Conservation (phyloP, 768 basidiomycete species). For the Phlebiopsis flavidoalba region DNA sequence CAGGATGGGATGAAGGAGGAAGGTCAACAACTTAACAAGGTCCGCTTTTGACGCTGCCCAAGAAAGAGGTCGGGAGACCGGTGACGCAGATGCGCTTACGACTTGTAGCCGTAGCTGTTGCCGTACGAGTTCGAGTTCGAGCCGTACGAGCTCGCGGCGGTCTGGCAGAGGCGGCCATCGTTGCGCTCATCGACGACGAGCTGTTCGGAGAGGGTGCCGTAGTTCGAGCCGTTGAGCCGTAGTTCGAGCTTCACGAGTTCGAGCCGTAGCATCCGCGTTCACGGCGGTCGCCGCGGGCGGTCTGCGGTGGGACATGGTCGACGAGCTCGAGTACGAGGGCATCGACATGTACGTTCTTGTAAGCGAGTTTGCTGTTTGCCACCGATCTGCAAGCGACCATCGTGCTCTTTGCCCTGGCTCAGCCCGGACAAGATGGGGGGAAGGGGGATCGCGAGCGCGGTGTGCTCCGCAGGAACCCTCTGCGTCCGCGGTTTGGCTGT, state of each 20-base stretch:
- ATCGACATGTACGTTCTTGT: conserved; percentile 33
- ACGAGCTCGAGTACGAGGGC: conserved; percentile 14
- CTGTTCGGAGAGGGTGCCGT: background rate
- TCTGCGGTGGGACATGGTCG: conserved; percentile 2
- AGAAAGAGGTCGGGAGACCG: background rate
- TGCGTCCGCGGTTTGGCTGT: too few relatives aligned
- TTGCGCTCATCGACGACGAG: background rate
- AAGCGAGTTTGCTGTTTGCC: conserved; percentile 47
- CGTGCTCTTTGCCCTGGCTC: conserved; percentile 55
- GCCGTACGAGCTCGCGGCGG: conserved; percentile 3
- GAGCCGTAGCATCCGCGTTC: conserved; percentile 4
- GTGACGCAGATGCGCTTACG: background rate
- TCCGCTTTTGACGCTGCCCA: background rate
- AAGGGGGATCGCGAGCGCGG: conserved; percentile 45
- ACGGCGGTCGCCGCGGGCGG: conserved; percentile 18
- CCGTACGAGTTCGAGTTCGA: conserved; percentile 3
- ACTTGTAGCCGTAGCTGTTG: background rate
- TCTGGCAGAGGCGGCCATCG: conserved; percentile 3
- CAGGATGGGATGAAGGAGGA: background rate
- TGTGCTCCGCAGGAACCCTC: conserved; percentile 40
- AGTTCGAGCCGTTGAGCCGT: too few relatives aligned
- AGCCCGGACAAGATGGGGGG: conserved; percentile 55
- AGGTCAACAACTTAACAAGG: background rate
- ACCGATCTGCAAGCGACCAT: conserved; percentile 45
- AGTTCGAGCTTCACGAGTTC: too few relatives aligned